These are phyloP conservation scores for Lolium perenne DNA, from an alignment of 176 grass and related monocot species.

Conservation along the genomic window DNA sequence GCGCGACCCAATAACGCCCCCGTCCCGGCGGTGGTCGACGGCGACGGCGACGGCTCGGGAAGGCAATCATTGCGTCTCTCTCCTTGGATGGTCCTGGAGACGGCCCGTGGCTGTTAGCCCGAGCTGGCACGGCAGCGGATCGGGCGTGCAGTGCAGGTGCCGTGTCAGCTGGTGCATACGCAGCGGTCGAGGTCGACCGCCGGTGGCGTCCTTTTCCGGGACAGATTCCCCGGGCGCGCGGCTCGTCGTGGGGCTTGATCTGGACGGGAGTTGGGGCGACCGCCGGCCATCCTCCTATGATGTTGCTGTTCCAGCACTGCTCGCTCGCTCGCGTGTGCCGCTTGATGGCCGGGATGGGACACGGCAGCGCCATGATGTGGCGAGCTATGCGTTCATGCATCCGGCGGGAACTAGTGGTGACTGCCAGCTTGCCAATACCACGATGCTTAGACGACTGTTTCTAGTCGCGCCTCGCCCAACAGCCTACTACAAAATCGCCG, in stretches of 20 bases:
- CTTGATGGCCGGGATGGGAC: constrained; percentile 2
- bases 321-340: background rate
- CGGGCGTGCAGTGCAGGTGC: background rate
- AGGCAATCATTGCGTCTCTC: constrained; percentile 4
- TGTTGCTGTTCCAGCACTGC: background rate
- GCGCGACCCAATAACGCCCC: background rate
- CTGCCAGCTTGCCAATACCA: background rate
- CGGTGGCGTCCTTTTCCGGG: constrained; percentile 9
- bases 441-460: too few species aligned
- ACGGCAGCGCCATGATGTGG: constrained; percentile 17
- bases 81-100: background rate
- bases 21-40: constrained; percentile 11
- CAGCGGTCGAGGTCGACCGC: background rate
- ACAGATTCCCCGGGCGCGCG: background rate
- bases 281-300: background rate
- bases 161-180: constrained; percentile 12
- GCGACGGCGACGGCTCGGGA: constrained; percentile 3
- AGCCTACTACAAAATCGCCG: too few species aligned
- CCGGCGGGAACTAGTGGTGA: background rate
- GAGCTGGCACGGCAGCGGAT: constrained; percentile 22
- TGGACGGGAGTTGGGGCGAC: constrained; percentile 10
- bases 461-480: too few species aligned
- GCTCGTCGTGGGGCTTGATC: constrained; percentile 6
- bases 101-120: background rate
- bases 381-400: background rate